A percentile compares a stretch with the other conserved stretches of the same genome.
These are phyloP conservation scores for Aspergillus neoniger DNA, from an alignment of 2,329 filamentous ascomycete species.

Conservation along the genomic window DNA sequence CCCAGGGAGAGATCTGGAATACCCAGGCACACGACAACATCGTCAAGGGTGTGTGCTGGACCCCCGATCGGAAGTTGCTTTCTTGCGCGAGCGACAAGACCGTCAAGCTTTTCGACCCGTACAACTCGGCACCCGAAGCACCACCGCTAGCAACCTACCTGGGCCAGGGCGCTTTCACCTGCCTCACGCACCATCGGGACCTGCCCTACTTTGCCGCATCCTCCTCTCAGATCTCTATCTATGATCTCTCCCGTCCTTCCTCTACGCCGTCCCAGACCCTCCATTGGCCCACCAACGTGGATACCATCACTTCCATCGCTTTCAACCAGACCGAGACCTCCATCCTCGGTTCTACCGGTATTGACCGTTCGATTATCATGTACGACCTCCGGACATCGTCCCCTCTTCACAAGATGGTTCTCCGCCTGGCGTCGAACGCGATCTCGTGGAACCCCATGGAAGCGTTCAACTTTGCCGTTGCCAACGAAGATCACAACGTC, in stretches of 20 bases:
- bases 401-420: constrained; percentile 75
- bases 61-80: constrained; percentile 77
- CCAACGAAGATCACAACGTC: constrained; percentile 91
- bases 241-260: constrained; percentile 79
- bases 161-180: constrained; percentile 78
- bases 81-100: constrained; percentile 84
- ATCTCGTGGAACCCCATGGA: constrained; percentile 96
- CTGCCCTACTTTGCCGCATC: constrained; percentile 75
- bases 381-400: constrained; percentile 89
- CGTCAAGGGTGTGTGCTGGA: constrained; percentile 90
- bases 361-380: constrained; percentile 82
- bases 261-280: constrained; percentile 77
- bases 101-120: constrained; percentile 90
- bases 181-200: constrained; percentile 77
- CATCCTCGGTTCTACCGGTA: constrained; percentile 79
- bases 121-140: constrained; percentile 67
- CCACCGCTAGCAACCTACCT: constrained; percentile 83
- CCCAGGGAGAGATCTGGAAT: constrained; percentile 72
- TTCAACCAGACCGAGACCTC: constrained; percentile 96
- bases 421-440: constrained; percentile 80
- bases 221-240: constrained; percentile 79
- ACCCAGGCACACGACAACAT: constrained; percentile 87
- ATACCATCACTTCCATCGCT: constrained; percentile 83
- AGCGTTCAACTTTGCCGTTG: constrained; percentile 90
- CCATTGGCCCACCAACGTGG: constrained; percentile 82